Evolutionary conservation across 2,329 filamentous ascomycete genomes (phyloP), one percentile per base, ranked within the genome.

Genomic region (Lasiodiplodia sp.): DNA sequence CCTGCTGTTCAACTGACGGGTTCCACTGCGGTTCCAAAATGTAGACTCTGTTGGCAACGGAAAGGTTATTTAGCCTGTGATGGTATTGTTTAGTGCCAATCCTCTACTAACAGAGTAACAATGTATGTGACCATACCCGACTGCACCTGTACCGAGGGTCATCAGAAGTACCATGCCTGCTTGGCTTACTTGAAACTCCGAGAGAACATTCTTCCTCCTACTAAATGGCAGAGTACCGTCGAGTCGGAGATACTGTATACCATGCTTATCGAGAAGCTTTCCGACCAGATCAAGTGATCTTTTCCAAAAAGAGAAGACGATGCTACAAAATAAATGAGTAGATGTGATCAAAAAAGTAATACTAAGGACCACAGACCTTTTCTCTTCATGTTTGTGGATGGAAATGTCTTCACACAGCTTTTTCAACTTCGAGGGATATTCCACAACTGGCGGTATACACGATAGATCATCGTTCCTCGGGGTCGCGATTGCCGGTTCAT

Each of bases 261-360:
- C 52, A n/a, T 73, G 63, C 18, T 66, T 67, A 7, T 37, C 66
- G 37, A 78, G 70, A 21, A 77, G 72, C 37, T 69, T 66, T 40
- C 72, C 73, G n/a, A 77, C 67, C 55, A 78, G 52, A 65, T 76
- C 73, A 2, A 80, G 70, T 58, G 74, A 78, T 34, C 75, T 77
- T 12, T 73, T 79, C 78, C 78, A 80, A 23, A 69, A 76, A 12
- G 77, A 78, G 68, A 80, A 80, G 12, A 80, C 70, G 53, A 80
- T 72, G 63, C 78, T 79, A 16, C 12, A 53, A 8, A 64, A 44
- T 10, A 3, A n/a, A 28, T 68, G 37, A 68, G 56, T 11, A 37
- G 21, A 3, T 14, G 37, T 11, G 23, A 23, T 3, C 2, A 1
- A 34, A 38, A 60, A n/a, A 40, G 56, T 21, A 10, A 28, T 18